These are phyloP conservation scores for Lentinula sp. DNA, from an alignment of 768 basidiomycete genomes.

Conservation along the genomic window DNA sequence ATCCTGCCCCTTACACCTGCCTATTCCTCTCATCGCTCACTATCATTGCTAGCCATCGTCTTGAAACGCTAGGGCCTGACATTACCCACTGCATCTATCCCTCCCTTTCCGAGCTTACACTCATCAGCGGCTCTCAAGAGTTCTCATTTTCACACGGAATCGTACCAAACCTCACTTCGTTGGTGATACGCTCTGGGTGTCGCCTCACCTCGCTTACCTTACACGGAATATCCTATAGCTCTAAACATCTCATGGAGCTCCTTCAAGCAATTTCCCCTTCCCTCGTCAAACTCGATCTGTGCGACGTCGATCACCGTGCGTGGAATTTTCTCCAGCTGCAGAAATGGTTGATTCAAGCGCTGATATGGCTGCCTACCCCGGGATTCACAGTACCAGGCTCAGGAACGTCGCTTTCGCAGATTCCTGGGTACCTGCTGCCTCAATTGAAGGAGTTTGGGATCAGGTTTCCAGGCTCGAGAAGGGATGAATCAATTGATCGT, in stretches of 20 bases:
- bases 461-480: not conserved
- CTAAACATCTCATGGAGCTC: not conserved
- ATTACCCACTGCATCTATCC: not conserved
- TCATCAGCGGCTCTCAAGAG: not conserved
- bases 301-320: not conserved
- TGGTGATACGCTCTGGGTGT: not conserved
- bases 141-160: not conserved
- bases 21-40: not conserved
- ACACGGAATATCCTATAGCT: not conserved
- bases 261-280: not conserved
- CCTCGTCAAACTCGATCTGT: not conserved
- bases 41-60: not conserved
- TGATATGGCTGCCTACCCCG: not conserved
- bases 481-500: not conserved
- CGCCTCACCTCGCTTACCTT: not conserved
- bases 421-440: not conserved
- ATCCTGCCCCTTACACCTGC: not conserved
- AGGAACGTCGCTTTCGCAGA: no score
- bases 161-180: not conserved
- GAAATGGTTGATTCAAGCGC: not conserved
- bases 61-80: not conserved
- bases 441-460: not conserved
- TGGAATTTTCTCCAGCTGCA: constrained; percentile 1
- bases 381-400: not conserved
- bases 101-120: not conserved